Evolutionary conservation across 2,329 filamentous ascomycete genomes (phyloP).

Genomic region (Colletotrichum sp.): DNA sequence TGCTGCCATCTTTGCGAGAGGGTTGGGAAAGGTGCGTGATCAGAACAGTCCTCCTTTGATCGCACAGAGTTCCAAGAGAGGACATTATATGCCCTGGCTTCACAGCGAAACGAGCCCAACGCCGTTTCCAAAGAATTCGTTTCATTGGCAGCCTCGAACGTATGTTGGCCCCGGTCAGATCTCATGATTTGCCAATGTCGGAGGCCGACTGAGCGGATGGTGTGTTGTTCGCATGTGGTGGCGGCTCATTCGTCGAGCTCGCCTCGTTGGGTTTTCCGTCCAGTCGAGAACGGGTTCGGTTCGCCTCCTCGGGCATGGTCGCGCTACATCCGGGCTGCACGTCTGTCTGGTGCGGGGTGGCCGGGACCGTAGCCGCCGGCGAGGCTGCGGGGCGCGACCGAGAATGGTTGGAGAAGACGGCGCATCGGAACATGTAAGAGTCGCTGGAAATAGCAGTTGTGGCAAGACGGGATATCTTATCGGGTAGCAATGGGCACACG

Average conservation of each 20-base stretch:
- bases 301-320: neutral
- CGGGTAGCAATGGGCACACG: neutral
- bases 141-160: neutral
- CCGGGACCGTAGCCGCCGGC: neutral
- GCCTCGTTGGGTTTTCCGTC: conserved; percentile 1
- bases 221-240: neutral
- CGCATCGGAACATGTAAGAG: neutral
- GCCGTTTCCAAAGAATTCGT: neutral
- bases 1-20: conserved; percentile 27
- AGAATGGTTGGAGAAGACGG: neutral
- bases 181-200: neutral
- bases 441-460: neutral
- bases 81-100: neutral
- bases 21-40: neutral
- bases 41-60: neutral
- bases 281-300: neutral
- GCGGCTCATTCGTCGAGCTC: neutral
- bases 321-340: neutral
- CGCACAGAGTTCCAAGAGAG: too few species aligned
- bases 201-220: neutral
- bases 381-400: neutral
- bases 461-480: neutral
- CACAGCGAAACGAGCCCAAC: neutral
- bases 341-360: neutral
- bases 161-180: neutral